Evolutionary conservation across 495 filamentous ascomycete genomes (phyloP).

Genomic region (Hypomontagnella submonticulosa): DNA sequence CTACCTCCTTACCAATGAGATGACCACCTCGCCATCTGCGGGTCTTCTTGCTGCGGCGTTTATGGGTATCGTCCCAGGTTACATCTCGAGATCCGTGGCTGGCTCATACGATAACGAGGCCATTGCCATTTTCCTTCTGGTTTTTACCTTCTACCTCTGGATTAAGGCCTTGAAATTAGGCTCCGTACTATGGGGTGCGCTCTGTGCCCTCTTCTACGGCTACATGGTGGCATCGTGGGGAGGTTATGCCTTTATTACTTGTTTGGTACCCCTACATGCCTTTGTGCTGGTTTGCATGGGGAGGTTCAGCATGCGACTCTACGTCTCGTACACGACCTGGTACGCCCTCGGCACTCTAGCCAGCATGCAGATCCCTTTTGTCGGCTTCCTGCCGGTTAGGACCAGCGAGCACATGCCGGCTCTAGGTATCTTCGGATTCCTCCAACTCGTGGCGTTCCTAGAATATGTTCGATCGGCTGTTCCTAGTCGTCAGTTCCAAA

Average conservation of each 20-base stretch:
- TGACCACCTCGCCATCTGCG: conserved; percentile 90
- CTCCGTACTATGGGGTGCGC: conserved; percentile 93
- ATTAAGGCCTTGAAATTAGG: conserved; percentile 98
- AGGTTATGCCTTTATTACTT: conserved; percentile 99
- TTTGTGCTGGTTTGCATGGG: conserved; percentile 98
- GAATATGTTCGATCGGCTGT: conserved; percentile 89
- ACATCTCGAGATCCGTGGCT: conserved; percentile 96
- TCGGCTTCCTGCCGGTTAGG: conserved; percentile 94
- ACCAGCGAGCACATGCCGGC: conserved; percentile 99
- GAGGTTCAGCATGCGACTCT: conserved; percentile 90
- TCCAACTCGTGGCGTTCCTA: conserved; percentile 93
- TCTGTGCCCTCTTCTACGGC: conserved; percentile 96
- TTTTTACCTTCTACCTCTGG: conserved; percentile 99
- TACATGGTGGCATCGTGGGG: conserved; percentile 99
- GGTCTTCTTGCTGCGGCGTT: conserved; percentile 94
- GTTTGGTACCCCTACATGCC: conserved; percentile 92
- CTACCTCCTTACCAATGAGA: conserved; percentile 96
- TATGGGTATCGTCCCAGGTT: conserved; percentile 97
- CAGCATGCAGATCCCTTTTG: conserved; percentile 99
- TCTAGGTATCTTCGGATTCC: conserved; percentile 92
- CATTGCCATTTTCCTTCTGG: conserved; percentile 97
- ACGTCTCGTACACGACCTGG: conserved; percentile 98
- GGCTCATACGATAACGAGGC: conserved; percentile 99
- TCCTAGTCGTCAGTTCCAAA: conserved; percentile 93
- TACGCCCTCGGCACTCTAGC: conserved; percentile 95